Percentiles rank a stretch among this genome's conserved stretches.
Conservation (phyloP, 371 early-diverging fungal species). For the Smittium culicis region DNA sequence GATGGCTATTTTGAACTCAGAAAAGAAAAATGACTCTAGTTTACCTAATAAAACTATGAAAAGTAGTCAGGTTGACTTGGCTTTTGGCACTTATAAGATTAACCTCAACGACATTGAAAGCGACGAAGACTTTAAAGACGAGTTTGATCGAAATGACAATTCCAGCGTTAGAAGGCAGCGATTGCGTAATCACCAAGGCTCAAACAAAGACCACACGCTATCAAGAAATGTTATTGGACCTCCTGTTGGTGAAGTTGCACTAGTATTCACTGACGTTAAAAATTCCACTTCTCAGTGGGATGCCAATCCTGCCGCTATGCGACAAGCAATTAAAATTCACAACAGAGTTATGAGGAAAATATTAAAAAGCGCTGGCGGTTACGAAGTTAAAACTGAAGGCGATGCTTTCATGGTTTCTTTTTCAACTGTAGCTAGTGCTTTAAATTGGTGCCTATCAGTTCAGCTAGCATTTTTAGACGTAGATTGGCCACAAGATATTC, state of each 20-base stretch:
- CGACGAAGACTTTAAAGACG: not conserved
- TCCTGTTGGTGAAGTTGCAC: constrained; percentile 70
- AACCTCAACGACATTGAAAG: not conserved
- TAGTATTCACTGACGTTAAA: constrained; percentile 93
- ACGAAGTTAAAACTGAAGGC: constrained; percentile 96
- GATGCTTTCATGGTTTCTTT: constrained; percentile 94
- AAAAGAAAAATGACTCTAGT: not conserved
- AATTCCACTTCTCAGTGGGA: constrained; percentile 92
- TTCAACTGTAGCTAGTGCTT: constrained; percentile 66
- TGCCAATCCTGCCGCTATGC: constrained; percentile 72
- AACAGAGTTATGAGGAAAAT: constrained; percentile 72
- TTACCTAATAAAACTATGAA: not conserved
- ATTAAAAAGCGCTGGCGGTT: constrained; percentile 73
- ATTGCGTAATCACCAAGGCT: not conserved
- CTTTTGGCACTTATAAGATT: not conserved
- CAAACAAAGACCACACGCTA: constrained; percentile 25
- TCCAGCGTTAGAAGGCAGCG: not conserved
- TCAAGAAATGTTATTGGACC: constrained; percentile 61
- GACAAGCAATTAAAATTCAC: constrained; percentile 75
- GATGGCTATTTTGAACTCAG: not conserved
- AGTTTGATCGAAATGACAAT: not conserved
- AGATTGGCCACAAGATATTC: constrained; percentile 86
- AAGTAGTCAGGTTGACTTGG: not conserved
- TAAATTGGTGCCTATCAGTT: constrained; percentile 81
- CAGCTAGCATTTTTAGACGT: constrained; percentile 68